A percentile compares a stretch with the other conserved stretches of the same genome.
phyloP scores from a whole-genome alignment of 1,284 basidiomycete species.

The Stygiomarasmius scandens region DNA sequence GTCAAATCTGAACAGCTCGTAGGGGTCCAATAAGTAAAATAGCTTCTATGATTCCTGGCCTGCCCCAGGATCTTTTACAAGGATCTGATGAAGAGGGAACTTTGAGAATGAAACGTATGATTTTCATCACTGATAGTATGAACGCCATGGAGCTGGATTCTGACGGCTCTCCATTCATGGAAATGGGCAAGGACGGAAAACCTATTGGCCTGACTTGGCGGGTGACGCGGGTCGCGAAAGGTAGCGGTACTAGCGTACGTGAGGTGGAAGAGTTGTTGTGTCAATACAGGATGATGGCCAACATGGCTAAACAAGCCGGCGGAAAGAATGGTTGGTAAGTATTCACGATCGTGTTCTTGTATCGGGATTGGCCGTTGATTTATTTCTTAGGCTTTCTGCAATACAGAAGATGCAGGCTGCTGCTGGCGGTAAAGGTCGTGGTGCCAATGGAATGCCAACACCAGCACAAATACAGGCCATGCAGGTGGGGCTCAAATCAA shows the following conservation, averaged over 20 bases:
- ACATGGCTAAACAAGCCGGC: slow-evolving; percentile 96
- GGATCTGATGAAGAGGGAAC: slow-evolving; percentile 93
- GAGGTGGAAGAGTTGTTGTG: slow-evolving; percentile 97
- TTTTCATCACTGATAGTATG: slow-evolving; percentile 99
- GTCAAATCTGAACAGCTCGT: slow-evolving; percentile 13
- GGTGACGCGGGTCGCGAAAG: slow-evolving; percentile 87
- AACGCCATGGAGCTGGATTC: slow-evolving; percentile 91
- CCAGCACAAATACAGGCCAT: slow-evolving; percentile 92
- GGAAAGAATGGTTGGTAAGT: slow-evolving; percentile 92
- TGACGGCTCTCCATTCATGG: slow-evolving; percentile 90
- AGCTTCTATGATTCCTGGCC: slow-evolving; percentile 97
- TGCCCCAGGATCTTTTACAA: slow-evolving; percentile 87
- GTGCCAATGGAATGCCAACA: slow-evolving; percentile 84
- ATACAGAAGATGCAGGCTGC: slow-evolving; percentile 91
- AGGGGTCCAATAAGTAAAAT: slow-evolving; percentile 98
- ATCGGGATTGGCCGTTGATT: slow-evolving; percentile 8
- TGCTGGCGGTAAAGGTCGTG: slow-evolving; percentile 82
- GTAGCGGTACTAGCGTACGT: slow-evolving; percentile 93
- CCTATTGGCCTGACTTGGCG: slow-evolving; percentile 84
- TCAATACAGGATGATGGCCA: slow-evolving; percentile 96
- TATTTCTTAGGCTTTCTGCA: slow-evolving; percentile 65
- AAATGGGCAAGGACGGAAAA: slow-evolving; percentile 81
- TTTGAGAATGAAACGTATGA: slow-evolving; percentile 94
- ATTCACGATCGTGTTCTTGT: slow-evolving; percentile 17
- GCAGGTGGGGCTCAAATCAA: slow-evolving; percentile 53